Conservation (phyloP, 73 alveolate species). For the Tetrahymena elliotti region DNA sequence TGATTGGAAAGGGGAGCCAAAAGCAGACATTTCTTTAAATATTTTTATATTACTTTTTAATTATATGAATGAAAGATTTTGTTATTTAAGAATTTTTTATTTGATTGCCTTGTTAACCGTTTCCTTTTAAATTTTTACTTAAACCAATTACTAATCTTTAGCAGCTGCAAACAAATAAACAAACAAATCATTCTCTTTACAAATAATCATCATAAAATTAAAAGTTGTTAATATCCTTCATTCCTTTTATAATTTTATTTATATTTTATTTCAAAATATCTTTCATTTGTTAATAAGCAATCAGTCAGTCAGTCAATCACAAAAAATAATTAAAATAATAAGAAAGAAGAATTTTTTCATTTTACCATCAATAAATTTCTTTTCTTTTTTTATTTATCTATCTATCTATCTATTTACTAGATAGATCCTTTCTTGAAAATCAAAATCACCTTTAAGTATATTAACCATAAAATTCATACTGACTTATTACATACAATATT, state of each 20-base stretch:
- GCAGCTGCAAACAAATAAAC: too few relatives aligned
- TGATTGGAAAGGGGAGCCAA: background rate
- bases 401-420: too few relatives aligned
- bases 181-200: background rate
- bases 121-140: background rate
- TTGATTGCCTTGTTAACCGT: background rate
- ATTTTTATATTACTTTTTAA: background rate
- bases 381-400: too few relatives aligned
- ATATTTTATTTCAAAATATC: background rate
- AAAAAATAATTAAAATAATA: too few relatives aligned
- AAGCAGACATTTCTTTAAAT: background rate
- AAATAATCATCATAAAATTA: background rate
- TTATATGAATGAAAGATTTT: background rate
- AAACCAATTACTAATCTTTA: background rate
- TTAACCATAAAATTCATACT: background rate
- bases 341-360: background rate
- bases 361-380: background rate
- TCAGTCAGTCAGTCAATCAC: background rate
- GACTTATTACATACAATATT: background rate
- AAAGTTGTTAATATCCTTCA: background rate
- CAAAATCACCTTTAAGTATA: background rate
- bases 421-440: background rate
- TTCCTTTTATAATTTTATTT: background rate
- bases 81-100: background rate
- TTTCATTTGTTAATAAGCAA: background rate